These are phyloP conservation scores for Sporisorium reilianum DNA, from an alignment of 1,284 basidiomycete genomes.

Conservation along the genomic window DNA sequence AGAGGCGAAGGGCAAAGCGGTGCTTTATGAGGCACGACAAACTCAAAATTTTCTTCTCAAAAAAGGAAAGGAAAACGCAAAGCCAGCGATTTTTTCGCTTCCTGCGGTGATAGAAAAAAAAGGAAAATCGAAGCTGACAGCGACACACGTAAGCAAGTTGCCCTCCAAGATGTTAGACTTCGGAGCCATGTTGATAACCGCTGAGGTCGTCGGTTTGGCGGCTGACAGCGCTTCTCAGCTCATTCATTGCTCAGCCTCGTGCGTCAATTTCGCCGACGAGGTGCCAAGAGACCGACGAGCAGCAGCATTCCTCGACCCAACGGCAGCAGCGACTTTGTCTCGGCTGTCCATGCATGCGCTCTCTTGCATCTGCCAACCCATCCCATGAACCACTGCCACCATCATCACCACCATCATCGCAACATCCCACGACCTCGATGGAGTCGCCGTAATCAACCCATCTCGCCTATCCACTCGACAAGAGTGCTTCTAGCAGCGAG, in stretches of 20 bases:
- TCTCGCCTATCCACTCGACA: neutral
- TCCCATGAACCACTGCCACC: neutral
- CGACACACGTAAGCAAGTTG: neutral
- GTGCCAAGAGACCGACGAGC: neutral
- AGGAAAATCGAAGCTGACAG: neutral
- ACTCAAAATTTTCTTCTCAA: slow-evolving; percentile 36
- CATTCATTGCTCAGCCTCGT: neutral
- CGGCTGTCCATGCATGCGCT: neutral
- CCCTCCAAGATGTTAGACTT: slow-evolving; percentile 13
- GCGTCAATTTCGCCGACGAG: neutral
- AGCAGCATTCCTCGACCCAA: too few relatives aligned
- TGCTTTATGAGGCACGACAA: slow-evolving; percentile 23
- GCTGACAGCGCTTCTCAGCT: slow-evolving; percentile 7
- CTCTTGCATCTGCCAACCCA: neutral
- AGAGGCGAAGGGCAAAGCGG: slow-evolving; percentile 4
- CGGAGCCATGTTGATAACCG: slow-evolving; percentile 20
- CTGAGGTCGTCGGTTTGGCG: slow-evolving; percentile 17
- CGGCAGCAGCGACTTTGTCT: neutral
- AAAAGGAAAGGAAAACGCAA: neutral
- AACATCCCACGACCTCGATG: slow-evolving; percentile 5
- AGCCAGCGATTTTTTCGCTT: slow-evolving; percentile 1
- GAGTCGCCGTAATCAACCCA: slow-evolving; percentile 6
- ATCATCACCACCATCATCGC: neutral
- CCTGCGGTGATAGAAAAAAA: slow-evolving; percentile 16
- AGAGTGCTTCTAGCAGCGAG: slow-evolving; percentile 6